Base-by-base conservation (phyloP, 2,329 filamentous ascomycete species). In the Parastagonospora nodorum region DNA sequence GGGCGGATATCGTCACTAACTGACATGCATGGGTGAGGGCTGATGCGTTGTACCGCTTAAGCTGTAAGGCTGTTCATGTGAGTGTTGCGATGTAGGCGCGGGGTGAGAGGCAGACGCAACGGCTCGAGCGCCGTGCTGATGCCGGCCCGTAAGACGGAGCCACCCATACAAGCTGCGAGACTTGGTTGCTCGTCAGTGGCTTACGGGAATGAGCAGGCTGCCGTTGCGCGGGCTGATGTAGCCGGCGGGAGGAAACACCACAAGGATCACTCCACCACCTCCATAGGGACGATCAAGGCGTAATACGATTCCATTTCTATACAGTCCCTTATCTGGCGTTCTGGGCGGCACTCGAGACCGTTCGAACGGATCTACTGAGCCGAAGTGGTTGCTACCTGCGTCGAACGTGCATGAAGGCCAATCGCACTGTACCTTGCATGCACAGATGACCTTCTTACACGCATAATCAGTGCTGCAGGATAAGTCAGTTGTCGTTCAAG, bases 391-490 rank as follows among this genome's bases (percentile, higher is more conserved):
- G 27, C 29, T 31, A 9, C 37, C 42, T 40, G 37, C 41, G 37
- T 39, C 35, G 16, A 12, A 15, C 37, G 30, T 19, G 31, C 19
- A 42, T 27, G n/a, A 32, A 16, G 32, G 31, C 45, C 45, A 48
- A 48, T 42, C 24, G 39, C 14, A 27, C 45, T 11, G 45, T 48
- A 42, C 45, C 30, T 24, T 39, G 40, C 36, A 45, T 40, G 42
- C 45, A 47, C 58, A 62, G 61, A 63, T 66, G 58, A 62, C 55
- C 58, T 37, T 31, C 45, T 45, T 31, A 42, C 19, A 10, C n/a
- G 41, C 44, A 62, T 55, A 36, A 39, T 69, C 49, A 72, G 49
- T 72, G 68, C 68, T 72, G 51, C 51, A 50, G 45, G 58, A 61
- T 48, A 45, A 57, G 63, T 72, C 54, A 72, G 63, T 56, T 51